phyloP scores from a whole-genome alignment of 805 yeast genomes.

The Metschnikowia proteae region DNA sequence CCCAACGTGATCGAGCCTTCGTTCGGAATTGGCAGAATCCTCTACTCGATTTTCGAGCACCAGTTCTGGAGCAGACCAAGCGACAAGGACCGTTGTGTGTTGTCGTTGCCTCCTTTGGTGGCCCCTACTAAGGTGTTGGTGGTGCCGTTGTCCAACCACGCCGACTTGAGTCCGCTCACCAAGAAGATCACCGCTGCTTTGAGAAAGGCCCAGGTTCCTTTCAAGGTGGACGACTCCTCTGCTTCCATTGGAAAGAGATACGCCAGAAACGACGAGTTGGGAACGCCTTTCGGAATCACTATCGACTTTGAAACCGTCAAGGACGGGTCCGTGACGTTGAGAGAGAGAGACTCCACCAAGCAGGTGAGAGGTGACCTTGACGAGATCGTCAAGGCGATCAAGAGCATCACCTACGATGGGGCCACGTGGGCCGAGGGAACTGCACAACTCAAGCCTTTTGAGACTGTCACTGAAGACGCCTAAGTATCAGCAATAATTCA shows the following conservation, averaged over 20 bases:
- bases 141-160: slow-evolving; percentile 87
- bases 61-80: slow-evolving; percentile 93
- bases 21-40: slow-evolving; percentile 96
- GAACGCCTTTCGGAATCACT: slow-evolving; percentile 98
- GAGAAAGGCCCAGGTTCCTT: slow-evolving; percentile 80
- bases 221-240: slow-evolving; percentile 94
- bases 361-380: slow-evolving; percentile 91
- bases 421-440: slow-evolving; percentile 86
- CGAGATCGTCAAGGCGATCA: slow-evolving; percentile 67
- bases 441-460: slow-evolving; percentile 64
- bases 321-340: slow-evolving; percentile 85
- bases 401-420: slow-evolving; percentile 70
- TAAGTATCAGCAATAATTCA: neutral
- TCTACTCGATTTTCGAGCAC: slow-evolving; percentile 91
- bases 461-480: slow-evolving; percentile 25
- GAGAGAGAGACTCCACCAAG: slow-evolving; percentile 95
- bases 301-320: slow-evolving; percentile 90
- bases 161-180: slow-evolving; percentile 72
- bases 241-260: slow-evolving; percentile 98
- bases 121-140: slow-evolving; percentile 97
- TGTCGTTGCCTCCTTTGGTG: slow-evolving; percentile 90
- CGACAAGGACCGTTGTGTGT: slow-evolving; percentile 74
- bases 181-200: slow-evolving; percentile 64
- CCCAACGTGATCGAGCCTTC: slow-evolving; percentile 99
- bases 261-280: slow-evolving; percentile 96